Evolutionary conservation across 2,329 filamentous ascomycete genomes (phyloP), one percentile per base, ranked within the genome.

Genomic region (Penicillium sp.): DNA sequence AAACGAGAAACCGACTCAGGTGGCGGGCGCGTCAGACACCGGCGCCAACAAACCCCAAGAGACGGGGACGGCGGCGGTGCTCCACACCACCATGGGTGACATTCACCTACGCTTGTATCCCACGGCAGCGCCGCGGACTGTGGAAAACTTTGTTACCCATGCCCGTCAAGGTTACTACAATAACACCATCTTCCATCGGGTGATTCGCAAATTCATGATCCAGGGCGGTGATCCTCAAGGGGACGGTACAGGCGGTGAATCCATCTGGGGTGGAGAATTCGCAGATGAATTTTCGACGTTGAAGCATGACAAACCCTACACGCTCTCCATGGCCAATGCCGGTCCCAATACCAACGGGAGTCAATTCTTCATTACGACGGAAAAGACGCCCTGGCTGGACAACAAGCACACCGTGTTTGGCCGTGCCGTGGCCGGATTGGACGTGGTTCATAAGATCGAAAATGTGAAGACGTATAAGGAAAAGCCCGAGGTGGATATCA

Each of bases 181-280:
- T 74, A 88, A 88, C 70, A 90, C 91, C 32, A 91, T 96, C 59
- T 98, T 98, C 77, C 93, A 98, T 70, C 85, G 93, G 32, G 86
- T 98, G 5, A 98, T 98, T 59, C 83, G 87, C 52, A 96, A 96
- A 64, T 98, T 98, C 73, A 98, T 98, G 94, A 95, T 98, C 51
- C 89, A 76, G 55, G 82, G 81, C 24, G 90, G 90, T 43, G 90
- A 95, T 64, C 89, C 90, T 0, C 71, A 93, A 1, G 90, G 90
- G 8, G 89, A 95, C 62, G 90, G 90, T 4, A 95, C 90, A 0
- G 90, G 90, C 39, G 90, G 90, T 34, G 88, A 94, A 67, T 89
- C 84, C 57, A 95, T 95, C 61, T 95, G 90, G 90, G 88, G 88
- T n/a, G 83, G 77, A 37, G 86, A 93, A 58, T 95, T 95, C 61